A percentile compares a stretch with the other conserved stretches of the same genome.
These are phyloP conservation scores for Halophytophthora batemanensis DNA, from an alignment of 352 stramenopile species.

Conservation along the genomic window DNA sequence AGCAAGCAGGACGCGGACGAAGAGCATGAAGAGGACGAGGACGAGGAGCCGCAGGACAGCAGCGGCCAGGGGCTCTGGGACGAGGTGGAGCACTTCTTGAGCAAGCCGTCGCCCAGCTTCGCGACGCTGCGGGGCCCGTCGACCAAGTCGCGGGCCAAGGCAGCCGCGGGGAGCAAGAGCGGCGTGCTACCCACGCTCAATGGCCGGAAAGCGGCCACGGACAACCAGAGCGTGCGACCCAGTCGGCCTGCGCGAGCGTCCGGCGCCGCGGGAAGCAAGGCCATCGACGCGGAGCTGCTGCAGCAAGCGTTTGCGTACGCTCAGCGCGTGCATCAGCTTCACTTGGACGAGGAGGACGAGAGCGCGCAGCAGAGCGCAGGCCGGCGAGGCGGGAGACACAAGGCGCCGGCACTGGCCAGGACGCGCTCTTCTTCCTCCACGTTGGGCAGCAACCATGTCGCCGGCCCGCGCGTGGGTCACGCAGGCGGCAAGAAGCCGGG, in stretches of 20 bases:
- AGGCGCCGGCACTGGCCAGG: slow-evolving; percentile 16
- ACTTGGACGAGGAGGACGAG: slow-evolving; percentile 39
- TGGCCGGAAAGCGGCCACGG: slow-evolving; percentile 14
- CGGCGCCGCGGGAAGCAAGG: slow-evolving; percentile 16
- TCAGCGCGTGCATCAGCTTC: slow-evolving; percentile 41
- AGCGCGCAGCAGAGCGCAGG: slow-evolving; percentile 29
- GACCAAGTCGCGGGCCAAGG: slow-evolving; percentile 16
- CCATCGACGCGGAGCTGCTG: slow-evolving; percentile 61
- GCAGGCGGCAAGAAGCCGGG: slow-evolving; percentile 1
- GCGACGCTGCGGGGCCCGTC: slow-evolving; percentile 33
- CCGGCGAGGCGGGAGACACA: slow-evolving; percentile 17
- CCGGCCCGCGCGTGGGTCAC: slow-evolving; percentile 5
- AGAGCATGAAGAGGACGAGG: slow-evolving; percentile 17
- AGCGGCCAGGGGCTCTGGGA: slow-evolving; percentile 52
- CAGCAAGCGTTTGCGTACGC: slow-evolving; percentile 78
- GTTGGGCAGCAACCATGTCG: slow-evolving; percentile 6
- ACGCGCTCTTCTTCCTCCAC: slow-evolving; percentile 27
- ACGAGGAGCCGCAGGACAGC: slow-evolving; percentile 45
- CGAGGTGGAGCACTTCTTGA: slow-evolving; percentile 76
- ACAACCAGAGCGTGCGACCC: slow-evolving; percentile 23
- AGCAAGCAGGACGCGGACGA: slow-evolving; percentile 21
- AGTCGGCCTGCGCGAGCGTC: slow-evolving; percentile 20
- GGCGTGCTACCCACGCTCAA: slow-evolving; percentile 41
- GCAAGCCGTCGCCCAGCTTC: slow-evolving; percentile 60
- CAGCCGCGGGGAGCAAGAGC: slow-evolving; percentile 26